Conservation (phyloP, 352 stramenopile species). For the Halophytophthora batemanensis region DNA sequence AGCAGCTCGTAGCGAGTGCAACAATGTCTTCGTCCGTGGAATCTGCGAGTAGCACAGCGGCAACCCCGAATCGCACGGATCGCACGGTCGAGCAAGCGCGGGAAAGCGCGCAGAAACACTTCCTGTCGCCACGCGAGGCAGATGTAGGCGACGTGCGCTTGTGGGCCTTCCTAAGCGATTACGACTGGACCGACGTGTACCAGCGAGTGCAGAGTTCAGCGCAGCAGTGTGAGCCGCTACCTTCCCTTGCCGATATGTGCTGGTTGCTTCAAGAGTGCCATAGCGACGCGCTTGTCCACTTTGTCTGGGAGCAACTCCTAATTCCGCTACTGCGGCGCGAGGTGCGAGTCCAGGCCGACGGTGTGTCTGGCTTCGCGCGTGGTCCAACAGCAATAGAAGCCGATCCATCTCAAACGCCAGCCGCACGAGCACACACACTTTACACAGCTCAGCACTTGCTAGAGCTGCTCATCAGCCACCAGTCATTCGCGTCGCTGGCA, state of each 20-base stretch:
- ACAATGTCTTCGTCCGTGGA: neutral
- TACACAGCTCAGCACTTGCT: conserved; percentile 16
- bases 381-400: neutral
- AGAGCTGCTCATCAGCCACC: conserved; percentile 23
- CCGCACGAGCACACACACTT: neutral
- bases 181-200: conserved; percentile 42
- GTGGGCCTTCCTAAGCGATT: conserved; percentile 36
- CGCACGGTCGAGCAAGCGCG: conserved; percentile 1
- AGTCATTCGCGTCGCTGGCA: conserved; percentile 27
- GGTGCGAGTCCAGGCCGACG: neutral
- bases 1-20: conserved; percentile 11
- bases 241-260: conserved; percentile 21
- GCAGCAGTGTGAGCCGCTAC: conserved; percentile 2
- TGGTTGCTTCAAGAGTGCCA: conserved; percentile 37
- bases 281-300: conserved; percentile 37
- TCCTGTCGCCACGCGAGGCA: conserved; percentile 25
- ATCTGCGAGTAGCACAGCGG: neutral
- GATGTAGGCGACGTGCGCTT: conserved; percentile 12
- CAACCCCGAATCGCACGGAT: neutral
- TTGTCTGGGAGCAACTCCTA: conserved; percentile 58
- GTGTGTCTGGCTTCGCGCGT: neutral
- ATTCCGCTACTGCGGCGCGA: conserved; percentile 20
- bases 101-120: conserved; percentile 24
- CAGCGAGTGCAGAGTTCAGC: conserved; percentile 11
- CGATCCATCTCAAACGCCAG: neutral